Evolutionary conservation across 1,284 basidiomycete species (phyloP).

Genomic region (Prillingera fragicola): DNA sequence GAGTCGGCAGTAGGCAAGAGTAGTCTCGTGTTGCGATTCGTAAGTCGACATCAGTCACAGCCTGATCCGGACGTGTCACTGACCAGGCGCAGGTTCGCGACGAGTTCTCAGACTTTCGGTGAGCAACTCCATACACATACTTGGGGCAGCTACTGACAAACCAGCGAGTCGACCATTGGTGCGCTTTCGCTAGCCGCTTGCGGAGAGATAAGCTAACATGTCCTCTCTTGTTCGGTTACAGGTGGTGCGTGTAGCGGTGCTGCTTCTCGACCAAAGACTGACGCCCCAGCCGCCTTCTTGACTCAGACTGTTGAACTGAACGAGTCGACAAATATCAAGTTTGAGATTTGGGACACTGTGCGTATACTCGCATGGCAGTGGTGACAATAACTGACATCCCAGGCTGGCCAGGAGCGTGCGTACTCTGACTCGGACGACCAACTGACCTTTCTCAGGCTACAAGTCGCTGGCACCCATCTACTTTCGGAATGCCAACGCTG

Average conservation of each 20-base stretch:
- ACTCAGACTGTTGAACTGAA: conserved; percentile 91
- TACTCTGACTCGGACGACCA: neutral
- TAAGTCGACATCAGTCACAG: conserved; percentile 49
- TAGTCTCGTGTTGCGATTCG: conserved; percentile 88
- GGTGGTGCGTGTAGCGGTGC: conserved; percentile 17
- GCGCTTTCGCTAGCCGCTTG: neutral
- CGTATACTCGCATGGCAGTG: neutral
- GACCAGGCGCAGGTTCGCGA: conserved; percentile 55
- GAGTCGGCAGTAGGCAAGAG: conserved; percentile 98
- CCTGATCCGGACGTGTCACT: neutral
- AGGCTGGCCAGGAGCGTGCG: conserved; percentile 49
- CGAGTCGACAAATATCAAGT: conserved; percentile 86
- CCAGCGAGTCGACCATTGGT: conserved; percentile 48
- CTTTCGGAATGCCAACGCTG: conserved; percentile 97
- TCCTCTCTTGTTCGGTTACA: conserved; percentile 2
- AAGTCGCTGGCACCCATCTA: conserved; percentile 76
- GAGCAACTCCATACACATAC: conserved; percentile 45
- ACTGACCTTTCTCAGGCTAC: conserved; percentile 38
- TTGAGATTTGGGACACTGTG: conserved; percentile 82
- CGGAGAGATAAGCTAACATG: conserved; percentile 1
- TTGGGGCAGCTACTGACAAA: neutral
- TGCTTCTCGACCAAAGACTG: neutral
- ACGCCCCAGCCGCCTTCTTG: conserved; percentile 74
- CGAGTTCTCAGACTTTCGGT: conserved; percentile 96
- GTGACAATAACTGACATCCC: conserved; percentile 1